These are phyloP conservation scores for Aspergillus uvarum DNA, from an alignment of 2,329 filamentous ascomycete species.

Conservation along the genomic window DNA sequence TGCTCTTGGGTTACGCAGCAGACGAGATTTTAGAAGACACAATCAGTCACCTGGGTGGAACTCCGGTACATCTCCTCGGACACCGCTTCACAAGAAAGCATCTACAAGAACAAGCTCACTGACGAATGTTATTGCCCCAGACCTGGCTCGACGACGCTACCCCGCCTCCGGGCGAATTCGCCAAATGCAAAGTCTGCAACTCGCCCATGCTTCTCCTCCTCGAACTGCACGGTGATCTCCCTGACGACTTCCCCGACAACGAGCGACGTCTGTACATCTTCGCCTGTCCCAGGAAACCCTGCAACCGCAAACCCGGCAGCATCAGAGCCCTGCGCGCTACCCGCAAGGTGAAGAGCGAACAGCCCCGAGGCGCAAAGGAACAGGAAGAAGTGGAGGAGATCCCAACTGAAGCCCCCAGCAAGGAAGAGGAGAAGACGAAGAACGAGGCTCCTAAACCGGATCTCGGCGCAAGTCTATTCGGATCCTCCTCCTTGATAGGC, in stretches of 20 bases:
- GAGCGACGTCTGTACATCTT: constrained; percentile 87
- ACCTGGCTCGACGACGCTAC: constrained; percentile 76
- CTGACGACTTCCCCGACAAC: constrained; percentile 80
- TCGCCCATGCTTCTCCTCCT: constrained; percentile 79
- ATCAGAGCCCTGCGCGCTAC: constrained; percentile 73
- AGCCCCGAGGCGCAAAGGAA: constrained; percentile 31
- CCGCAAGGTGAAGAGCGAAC: constrained; percentile 45
- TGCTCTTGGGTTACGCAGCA: constrained; percentile 85
- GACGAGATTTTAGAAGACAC: constrained; percentile 76
- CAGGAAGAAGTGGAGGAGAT: constrained; percentile 20
- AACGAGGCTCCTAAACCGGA: constrained; percentile 32
- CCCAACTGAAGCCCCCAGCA: constrained; percentile 14
- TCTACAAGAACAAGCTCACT: constrained; percentile 10
- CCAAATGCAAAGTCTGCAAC: constrained; percentile 85
- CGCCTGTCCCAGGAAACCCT: constrained; percentile 73
- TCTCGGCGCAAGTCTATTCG: constrained; percentile 63
- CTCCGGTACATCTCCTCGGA: constrained; percentile 65
- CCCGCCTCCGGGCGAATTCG: constrained; percentile 72
- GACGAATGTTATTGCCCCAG: constrained; percentile 48
- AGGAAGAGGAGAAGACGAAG: constrained; percentile 18
- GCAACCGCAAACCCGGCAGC: constrained; percentile 78
- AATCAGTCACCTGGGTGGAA: constrained; percentile 84
- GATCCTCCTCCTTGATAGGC: constrained; percentile 44
- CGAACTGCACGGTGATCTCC: constrained; percentile 87
- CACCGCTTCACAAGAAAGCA: background rate